A percentile compares a stretch with the other conserved stretches of the same genome.
phyloP scores from a whole-genome alignment of 192 early-diverging fungal genomes.

The Anaeromyces robustus region DNA sequence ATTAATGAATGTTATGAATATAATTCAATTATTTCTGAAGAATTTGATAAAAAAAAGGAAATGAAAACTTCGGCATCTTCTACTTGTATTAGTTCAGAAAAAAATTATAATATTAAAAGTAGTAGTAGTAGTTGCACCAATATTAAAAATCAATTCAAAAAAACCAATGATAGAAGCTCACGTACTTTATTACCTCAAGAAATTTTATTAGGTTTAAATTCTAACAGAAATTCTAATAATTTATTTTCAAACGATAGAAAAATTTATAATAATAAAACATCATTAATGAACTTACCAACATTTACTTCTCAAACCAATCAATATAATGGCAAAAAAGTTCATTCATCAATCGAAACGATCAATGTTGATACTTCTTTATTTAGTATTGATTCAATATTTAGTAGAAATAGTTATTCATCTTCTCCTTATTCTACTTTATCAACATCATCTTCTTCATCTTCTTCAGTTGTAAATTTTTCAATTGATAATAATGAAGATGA shows the following conservation, averaged over 20 bases:
- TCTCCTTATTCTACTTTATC: not conserved
- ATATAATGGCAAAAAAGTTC: not conserved
- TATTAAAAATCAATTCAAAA: not conserved
- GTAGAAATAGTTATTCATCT: not conserved
- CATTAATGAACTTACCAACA: not conserved
- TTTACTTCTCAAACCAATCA: not conserved
- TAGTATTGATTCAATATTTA: not conserved
- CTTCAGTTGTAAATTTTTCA: not conserved
- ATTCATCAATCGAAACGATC: not conserved
- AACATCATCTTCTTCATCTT: not conserved
- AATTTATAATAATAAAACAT: not conserved
- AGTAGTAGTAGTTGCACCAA: not conserved
- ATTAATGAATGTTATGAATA: not conserved
- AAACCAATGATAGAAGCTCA: not conserved
- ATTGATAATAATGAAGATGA: not conserved
- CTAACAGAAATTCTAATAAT: not conserved
- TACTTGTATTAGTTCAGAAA: not conserved
- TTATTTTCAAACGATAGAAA: not conserved
- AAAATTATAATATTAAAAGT: too few relatives aligned
- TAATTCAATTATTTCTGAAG: not conserved
- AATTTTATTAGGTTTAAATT: not conserved
- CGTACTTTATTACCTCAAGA: not conserved
- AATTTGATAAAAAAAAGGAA: not conserved
- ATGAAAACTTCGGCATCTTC: not conserved
- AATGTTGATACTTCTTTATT: not conserved